Evolutionary conservation across 441 rosid genomes (phyloP).

Genomic region (Gossypium lobatum): DNA sequence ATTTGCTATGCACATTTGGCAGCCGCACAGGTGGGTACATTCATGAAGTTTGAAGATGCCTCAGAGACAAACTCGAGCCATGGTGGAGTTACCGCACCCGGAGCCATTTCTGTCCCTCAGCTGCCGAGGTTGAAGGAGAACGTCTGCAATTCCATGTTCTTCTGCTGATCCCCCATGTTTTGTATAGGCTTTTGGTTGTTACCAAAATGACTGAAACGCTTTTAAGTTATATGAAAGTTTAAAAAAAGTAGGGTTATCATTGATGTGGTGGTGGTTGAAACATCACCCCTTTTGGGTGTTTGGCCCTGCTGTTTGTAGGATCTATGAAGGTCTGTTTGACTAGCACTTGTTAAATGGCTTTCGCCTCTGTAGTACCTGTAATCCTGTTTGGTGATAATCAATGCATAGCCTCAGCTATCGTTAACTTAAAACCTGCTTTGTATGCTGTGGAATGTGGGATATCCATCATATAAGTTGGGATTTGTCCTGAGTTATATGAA

Average conservation of each 20-base stretch:
- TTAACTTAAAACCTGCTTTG: too few relatives aligned
- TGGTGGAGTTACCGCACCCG: conserved; percentile 31
- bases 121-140: conserved; percentile 34
- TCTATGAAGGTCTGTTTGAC: background rate
- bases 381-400: background rate
- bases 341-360: background rate
- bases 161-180: conserved; percentile 32
- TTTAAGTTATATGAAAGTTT: background rate
- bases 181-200: background rate
- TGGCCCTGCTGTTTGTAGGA: background rate
- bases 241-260: background rate
- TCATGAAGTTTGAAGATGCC: conserved; percentile 50
- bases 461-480: too few relatives aligned
- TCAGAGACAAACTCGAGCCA: conserved; percentile 48
- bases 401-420: background rate
- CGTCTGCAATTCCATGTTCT: conserved; percentile 59
- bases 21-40: conserved; percentile 48
- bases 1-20: conserved; percentile 66
- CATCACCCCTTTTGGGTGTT: background rate
- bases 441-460: too few relatives aligned
- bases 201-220: background rate
- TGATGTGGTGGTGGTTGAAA: background rate
- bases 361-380: too few relatives aligned
- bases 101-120: conserved; percentile 39
- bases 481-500: too few relatives aligned